Evolutionary conservation across 495 filamentous ascomycete genomes (phyloP), one percentile per base, ranked within the genome.

Genomic region (Cetradonia linearis): DNA sequence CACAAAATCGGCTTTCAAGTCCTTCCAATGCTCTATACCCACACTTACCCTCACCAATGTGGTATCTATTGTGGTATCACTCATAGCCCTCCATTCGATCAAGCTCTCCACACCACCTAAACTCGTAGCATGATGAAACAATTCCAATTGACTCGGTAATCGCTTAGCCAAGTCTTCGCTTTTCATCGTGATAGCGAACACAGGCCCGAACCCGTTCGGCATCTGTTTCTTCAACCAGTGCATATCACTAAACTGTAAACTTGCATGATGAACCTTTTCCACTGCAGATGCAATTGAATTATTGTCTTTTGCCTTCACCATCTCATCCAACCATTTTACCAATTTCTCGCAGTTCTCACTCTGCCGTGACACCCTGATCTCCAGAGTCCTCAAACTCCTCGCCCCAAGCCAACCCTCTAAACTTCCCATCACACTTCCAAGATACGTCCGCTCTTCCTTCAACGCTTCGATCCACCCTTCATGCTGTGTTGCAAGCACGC

Each of bases 61-160:
- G 65, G 76, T 80, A 70, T 95, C 90, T 56, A 90, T 85, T 11
- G 63, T 75, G 16, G 70, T 53, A 77, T 98, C 93, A 57, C 80
- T 84, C 91, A 98, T 92, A 28, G 86, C 81, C 58, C 66, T 73
- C 78, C 88, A 91, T 75, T 93, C 89, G 67, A 98, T 87, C 78
- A 96, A 73, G 64, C 86, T 90, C 81, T 98, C 93, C 11, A 97
- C 90, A 2, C 92, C 90, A 5, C 93, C 93, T 7, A 98, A 72
- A 70, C 86, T 91, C 18, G 93, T 98, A 8, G 93, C 91, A 78
- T 98, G 93, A 64, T 95, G 88, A 76, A 96, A 98, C 55, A 91
- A 79, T 30, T 78, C 61, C 68, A 96, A 69, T 73, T 87, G 83
- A 66, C 84, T 86, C 28, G 93, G 93, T 57, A 98, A 69, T 42